Evolutionary conservation across 2,329 filamentous ascomycete species (phyloP).

Genomic region (Periconia macrospinosa): DNA sequence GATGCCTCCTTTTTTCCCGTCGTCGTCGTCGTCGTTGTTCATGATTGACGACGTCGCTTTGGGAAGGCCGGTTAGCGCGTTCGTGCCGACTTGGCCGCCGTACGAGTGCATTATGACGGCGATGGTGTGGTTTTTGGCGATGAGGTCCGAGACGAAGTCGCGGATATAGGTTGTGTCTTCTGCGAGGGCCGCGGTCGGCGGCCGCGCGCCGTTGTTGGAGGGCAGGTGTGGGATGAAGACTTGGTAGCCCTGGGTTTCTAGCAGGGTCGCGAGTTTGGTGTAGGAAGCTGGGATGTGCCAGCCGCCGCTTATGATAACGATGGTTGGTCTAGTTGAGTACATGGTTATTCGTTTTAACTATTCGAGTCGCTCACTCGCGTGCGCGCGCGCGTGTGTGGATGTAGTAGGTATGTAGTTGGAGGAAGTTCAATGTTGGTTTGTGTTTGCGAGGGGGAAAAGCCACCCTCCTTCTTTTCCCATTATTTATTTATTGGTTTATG

Average conservation of each 20-base stretch:
- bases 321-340: conserved; percentile 9
- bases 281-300: conserved; percentile 32
- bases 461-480: no score
- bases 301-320: conserved; percentile 32
- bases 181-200: conserved; percentile 8
- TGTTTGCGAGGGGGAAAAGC: no score
- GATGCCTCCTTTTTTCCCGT: background rate
- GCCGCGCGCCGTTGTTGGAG: conserved; percentile 6
- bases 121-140: conserved; percentile 2
- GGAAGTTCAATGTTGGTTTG: no score
- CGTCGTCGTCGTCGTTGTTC: no score
- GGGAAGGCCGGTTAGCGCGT: background rate
- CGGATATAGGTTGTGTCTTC: conserved; percentile 1
- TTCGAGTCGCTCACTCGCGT: no score
- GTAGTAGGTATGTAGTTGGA: no score
- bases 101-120: conserved; percentile 7
- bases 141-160: conserved; percentile 1
- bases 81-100: conserved; percentile 1
- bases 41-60: no score
- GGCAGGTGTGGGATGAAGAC: conserved; percentile 16
- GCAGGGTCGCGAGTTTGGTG: conserved; percentile 15
- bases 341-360: no score
- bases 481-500: no score
- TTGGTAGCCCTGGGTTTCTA: conserved; percentile 20
- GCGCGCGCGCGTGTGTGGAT: no score